Conservation (phyloP, 2,329 filamentous ascomycete genomes). For the Penicillium palitans region DNA sequence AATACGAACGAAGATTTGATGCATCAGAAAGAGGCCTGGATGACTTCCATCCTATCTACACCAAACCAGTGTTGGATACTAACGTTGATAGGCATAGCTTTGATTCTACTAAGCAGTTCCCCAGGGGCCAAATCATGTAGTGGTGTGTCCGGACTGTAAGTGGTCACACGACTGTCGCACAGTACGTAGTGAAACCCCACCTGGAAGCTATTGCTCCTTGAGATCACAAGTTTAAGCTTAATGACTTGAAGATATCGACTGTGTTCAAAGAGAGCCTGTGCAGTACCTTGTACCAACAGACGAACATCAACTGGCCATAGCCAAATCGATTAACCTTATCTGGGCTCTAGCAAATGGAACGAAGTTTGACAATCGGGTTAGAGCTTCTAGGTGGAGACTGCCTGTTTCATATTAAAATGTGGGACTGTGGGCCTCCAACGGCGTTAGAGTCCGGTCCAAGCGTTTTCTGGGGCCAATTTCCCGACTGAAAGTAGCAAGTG, state of each 20-base stretch:
- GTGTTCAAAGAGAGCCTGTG: neutral
- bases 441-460: neutral
- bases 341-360: neutral
- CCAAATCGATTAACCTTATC: neutral
- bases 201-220: neutral
- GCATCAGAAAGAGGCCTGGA: neutral
- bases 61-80: neutral
- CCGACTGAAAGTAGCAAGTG: neutral
- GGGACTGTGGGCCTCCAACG: neutral
- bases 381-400: conserved; percentile 1
- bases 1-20: neutral
- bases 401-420: conserved; percentile 2
- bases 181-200: neutral
- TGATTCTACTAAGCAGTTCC: neutral
- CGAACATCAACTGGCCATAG: neutral
- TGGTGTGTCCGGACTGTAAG: neutral
- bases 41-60: neutral
- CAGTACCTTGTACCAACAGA: neutral
- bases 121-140: neutral
- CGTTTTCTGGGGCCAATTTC: neutral
- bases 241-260: neutral
- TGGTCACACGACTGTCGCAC: neutral
- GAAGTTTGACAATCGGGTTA: neutral
- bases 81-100: neutral
- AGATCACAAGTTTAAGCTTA: neutral